These are phyloP conservation scores for Curvularia hawaiiensis DNA, from an alignment of 2,329 filamentous ascomycete genomes.

Conservation along the genomic window DNA sequence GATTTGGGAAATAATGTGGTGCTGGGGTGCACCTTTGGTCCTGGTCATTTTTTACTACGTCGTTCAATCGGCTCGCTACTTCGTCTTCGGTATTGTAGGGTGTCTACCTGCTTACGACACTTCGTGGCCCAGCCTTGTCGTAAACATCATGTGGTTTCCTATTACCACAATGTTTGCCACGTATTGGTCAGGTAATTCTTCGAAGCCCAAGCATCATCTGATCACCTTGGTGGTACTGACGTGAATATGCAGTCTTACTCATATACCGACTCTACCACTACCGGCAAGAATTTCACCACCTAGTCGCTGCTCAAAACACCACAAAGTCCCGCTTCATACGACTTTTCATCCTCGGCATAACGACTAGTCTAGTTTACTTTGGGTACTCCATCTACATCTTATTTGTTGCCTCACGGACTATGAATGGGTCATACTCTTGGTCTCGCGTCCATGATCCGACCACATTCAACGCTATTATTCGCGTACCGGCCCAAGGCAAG, in stretches of 20 bases:
- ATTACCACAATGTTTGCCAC: constrained; percentile 59
- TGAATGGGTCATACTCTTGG: constrained; percentile 59
- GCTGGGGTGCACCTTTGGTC: constrained; percentile 60
- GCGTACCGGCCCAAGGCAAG: constrained; percentile 52
- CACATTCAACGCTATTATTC: constrained; percentile 56
- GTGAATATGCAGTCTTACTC: constrained; percentile 57
- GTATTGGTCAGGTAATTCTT: constrained; percentile 62
- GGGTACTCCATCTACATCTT: constrained; percentile 59
- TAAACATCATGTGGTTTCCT: constrained; percentile 62
- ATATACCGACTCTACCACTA: constrained; percentile 66
- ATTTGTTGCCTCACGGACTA: constrained; percentile 23
- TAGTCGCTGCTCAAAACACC: constrained; percentile 60
- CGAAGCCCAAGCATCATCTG: neutral
- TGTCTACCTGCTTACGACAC: constrained; percentile 60
- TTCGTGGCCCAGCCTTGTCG: constrained; percentile 62
- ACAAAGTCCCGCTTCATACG: constrained; percentile 66
- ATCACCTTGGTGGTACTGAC: neutral
- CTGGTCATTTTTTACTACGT: constrained; percentile 63
- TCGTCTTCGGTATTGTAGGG: constrained; percentile 62
- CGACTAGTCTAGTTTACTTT: constrained; percentile 57
- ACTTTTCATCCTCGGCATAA: constrained; percentile 62
- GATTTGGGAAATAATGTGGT: constrained; percentile 60
- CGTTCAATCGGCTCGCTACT: constrained; percentile 64
- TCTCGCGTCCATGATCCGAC: constrained; percentile 53
- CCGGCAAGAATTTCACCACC: constrained; percentile 60